These are phyloP conservation scores for Fusarium pseudoanthophilum DNA, from an alignment of 2,329 filamentous ascomycete genomes.

Conservation along the genomic window DNA sequence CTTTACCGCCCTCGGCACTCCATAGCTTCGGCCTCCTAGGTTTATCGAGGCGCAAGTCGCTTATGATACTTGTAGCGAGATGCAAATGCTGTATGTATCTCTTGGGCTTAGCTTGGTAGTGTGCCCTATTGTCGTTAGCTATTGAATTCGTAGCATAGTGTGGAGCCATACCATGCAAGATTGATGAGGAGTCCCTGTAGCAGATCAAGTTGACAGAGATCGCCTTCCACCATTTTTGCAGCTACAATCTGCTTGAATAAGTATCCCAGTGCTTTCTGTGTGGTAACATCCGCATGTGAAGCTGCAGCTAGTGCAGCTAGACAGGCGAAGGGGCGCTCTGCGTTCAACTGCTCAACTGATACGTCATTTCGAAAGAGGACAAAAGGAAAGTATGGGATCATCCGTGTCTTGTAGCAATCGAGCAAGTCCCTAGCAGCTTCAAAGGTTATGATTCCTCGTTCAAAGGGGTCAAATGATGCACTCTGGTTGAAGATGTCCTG, in stretches of 20 bases:
- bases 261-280: conserved; percentile 36
- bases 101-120: conserved; percentile 45
- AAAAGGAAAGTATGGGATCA: conserved; percentile 46
- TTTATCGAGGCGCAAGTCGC: conserved; percentile 46
- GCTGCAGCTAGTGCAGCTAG: conserved; percentile 44
- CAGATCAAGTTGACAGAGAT: conserved; percentile 43
- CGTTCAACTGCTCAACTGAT: conserved; percentile 28
- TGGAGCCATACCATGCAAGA: conserved; percentile 43
- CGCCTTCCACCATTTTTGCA: conserved; percentile 25
- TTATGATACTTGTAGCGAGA: conserved; percentile 46
- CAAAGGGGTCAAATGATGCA: conserved; percentile 38
- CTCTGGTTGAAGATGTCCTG: conserved; percentile 1
- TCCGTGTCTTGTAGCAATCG: conserved; percentile 27
- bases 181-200: conserved; percentile 47
- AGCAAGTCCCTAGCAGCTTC: conserved; percentile 33
- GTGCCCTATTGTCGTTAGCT: conserved; percentile 42
- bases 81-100: conserved; percentile 46
- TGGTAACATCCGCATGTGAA: conserved; percentile 18
- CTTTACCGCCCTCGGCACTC: conserved; percentile 37
- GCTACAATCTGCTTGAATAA: conserved; percentile 44
- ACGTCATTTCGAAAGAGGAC: conserved; percentile 35
- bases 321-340: conserved; percentile 38
- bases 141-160: fast-evolving
- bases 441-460: conserved; percentile 21
- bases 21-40: conserved; percentile 42